Evolutionary conservation across 306 rosid species (phyloP).

Genomic region (Trifolium pratense): DNA sequence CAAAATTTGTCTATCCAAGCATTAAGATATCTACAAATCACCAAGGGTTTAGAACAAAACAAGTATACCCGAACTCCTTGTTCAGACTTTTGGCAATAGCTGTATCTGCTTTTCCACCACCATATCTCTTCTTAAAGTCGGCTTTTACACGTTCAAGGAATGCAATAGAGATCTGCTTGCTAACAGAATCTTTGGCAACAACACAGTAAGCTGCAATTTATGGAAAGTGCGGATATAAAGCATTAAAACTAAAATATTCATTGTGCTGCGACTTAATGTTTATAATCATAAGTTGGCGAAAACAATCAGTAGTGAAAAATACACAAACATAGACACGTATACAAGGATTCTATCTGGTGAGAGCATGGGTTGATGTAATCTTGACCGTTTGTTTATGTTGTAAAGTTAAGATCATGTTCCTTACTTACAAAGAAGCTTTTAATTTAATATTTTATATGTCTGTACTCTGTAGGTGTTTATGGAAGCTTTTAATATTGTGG

Average conservation of each 20-base stretch:
- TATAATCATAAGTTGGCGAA: background rate
- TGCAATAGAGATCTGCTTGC: constrained; percentile 93
- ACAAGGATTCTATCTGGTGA: background rate
- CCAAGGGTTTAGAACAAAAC: constrained; percentile 31
- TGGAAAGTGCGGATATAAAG: constrained; percentile 30
- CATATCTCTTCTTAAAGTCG: constrained; percentile 85
- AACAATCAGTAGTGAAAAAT: constrained; percentile 37
- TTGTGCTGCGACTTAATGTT: constrained; percentile 10
- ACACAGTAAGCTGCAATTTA: constrained; percentile 86
- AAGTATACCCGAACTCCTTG: constrained; percentile 84
- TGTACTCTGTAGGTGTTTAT: background rate
- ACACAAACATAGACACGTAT: background rate
- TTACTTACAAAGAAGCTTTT: background rate
- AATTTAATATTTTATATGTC: background rate
- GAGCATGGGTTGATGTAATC: background rate
- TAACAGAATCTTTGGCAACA: constrained; percentile 85
- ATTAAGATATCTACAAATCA: constrained; percentile 12
- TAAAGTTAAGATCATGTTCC: background rate
- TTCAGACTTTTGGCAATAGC: constrained; percentile 87
- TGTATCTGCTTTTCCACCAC: constrained; percentile 91
- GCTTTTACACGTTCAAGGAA: constrained; percentile 83
- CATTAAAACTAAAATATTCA: background rate
- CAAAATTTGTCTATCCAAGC: constrained; percentile 18
- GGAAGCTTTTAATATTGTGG: background rate
- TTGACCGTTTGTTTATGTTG: background rate